phyloP scores from a whole-genome alignment of 2,329 filamentous ascomycete species.

The Tolypocladium inflatum region DNA sequence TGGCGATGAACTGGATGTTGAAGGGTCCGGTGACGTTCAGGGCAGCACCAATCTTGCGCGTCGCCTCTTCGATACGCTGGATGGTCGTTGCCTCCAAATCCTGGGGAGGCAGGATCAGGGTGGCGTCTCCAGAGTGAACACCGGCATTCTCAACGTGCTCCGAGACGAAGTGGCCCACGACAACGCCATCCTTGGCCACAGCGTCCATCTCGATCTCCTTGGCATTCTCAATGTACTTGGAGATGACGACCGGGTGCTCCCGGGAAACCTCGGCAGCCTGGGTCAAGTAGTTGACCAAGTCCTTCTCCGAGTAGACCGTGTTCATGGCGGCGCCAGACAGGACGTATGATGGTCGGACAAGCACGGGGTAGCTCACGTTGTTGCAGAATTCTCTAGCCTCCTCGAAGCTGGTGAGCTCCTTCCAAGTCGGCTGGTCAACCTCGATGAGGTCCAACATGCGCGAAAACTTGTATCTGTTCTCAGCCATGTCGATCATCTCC shows the following conservation, averaged over 20 bases:
- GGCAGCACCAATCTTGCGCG: slow-evolving; percentile 86
- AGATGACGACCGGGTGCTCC: slow-evolving; percentile 95
- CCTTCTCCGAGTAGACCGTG: slow-evolving; percentile 93
- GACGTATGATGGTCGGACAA: slow-evolving; percentile 94
- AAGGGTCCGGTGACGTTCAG: slow-evolving; percentile 93
- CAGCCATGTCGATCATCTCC: slow-evolving; percentile 96
- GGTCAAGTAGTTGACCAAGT: slow-evolving; percentile 77
- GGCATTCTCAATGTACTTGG: slow-evolving; percentile 98
- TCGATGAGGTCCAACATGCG: slow-evolving; percentile 92
- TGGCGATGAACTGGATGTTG: slow-evolving; percentile 99
- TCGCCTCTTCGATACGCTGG: slow-evolving; percentile 84
- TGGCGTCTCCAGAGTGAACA: slow-evolving; percentile 96
- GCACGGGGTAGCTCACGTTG: slow-evolving; percentile 82
- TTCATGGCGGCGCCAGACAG: slow-evolving; percentile 98
- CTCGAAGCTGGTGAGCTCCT: slow-evolving; percentile 89
- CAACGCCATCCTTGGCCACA: slow-evolving; percentile 78
- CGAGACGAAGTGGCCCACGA: slow-evolving; percentile 94
- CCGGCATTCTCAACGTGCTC: slow-evolving; percentile 98
- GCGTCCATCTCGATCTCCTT: slow-evolving; percentile 99
- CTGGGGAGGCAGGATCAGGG: slow-evolving; percentile 87
- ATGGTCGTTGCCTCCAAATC: slow-evolving; percentile 87
- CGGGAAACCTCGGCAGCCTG: slow-evolving; percentile 90
- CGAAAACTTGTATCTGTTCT: slow-evolving; percentile 98
- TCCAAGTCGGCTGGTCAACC: slow-evolving; percentile 96
- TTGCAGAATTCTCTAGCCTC: slow-evolving; percentile 84